Evolutionary conservation across 2,329 filamentous ascomycete species (phyloP).

Genomic region (Aspergillus glaucus): DNA sequence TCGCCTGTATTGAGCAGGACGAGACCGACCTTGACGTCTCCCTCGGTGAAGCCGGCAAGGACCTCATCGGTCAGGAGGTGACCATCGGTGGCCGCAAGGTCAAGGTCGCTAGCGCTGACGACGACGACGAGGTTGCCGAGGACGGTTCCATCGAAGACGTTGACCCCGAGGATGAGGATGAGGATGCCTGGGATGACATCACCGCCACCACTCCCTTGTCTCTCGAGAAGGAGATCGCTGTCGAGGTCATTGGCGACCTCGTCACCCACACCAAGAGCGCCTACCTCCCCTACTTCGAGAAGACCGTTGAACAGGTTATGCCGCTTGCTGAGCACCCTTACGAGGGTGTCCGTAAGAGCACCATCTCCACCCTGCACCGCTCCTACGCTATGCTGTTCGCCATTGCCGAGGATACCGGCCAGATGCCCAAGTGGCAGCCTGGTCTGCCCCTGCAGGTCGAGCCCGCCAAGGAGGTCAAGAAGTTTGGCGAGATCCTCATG

Average conservation of each 20-base stretch:
- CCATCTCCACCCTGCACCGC: constrained; percentile 86
- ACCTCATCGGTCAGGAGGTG: constrained; percentile 69
- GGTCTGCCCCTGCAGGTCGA: constrained; percentile 76
- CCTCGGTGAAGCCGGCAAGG: constrained; percentile 66
- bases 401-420: constrained; percentile 72
- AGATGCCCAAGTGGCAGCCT: constrained; percentile 76
- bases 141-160: constrained; percentile 57
- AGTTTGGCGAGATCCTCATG: constrained; percentile 80
- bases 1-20: constrained; percentile 81
- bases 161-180: constrained; percentile 64
- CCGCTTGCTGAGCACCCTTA: constrained; percentile 82
- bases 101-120: constrained; percentile 63
- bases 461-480: constrained; percentile 71
- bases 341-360: constrained; percentile 87
- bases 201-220: constrained; percentile 81
- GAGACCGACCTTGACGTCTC: constrained; percentile 74
- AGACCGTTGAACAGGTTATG: constrained; percentile 74
- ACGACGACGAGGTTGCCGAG: constrained; percentile 48
- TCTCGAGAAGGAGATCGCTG: constrained; percentile 93
- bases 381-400: constrained; percentile 87
- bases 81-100: constrained; percentile 77
- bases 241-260: constrained; percentile 90
- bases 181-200: constrained; percentile 78
- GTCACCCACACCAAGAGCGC: constrained; percentile 77
- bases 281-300: constrained; percentile 79